A percentile compares a stretch with the other conserved stretches of the same genome.
Evolutionary conservation across 176 grass and related monocot genomes (phyloP).

Genomic region (Hordeum marinum): DNA sequence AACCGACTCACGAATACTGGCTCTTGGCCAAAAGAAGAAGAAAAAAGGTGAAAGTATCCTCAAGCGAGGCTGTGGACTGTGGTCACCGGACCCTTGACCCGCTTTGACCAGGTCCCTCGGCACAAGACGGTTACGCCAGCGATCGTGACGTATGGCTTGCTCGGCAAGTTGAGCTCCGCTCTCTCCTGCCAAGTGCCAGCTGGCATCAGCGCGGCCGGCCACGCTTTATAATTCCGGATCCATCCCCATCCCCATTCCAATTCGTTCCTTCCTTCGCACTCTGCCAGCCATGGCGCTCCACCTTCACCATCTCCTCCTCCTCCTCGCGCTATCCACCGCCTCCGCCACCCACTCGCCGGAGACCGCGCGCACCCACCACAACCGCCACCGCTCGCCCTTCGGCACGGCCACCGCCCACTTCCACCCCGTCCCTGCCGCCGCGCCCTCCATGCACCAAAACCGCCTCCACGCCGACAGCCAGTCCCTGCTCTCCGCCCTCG

Average conservation of each 20-base stretch:
- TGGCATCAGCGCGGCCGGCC: too few relatives aligned
- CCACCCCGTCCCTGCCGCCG: neutral
- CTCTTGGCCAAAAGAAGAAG: neutral
- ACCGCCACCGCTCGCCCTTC: neutral
- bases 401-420: conserved; percentile 8
- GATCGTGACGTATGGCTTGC: neutral
- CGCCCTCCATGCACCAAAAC: conserved; percentile 44
- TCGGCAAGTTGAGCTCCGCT: neutral
- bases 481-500: neutral
- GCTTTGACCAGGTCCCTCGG: too few relatives aligned
- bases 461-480: neutral
- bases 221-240: neutral
- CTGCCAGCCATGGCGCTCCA: conserved; percentile 18
- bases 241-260: too few relatives aligned
- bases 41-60: too few relatives aligned
- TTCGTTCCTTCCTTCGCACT: too few relatives aligned
- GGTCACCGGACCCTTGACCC: too few relatives aligned
- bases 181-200: too few relatives aligned
- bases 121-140: too few relatives aligned
- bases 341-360: neutral
- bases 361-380: conserved; percentile 5
- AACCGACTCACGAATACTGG: neutral
- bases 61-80: too few relatives aligned
- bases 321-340: neutral
- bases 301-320: neutral